phyloP scores from a whole-genome alignment of 2,329 filamentous ascomycete genomes.

The Hypoxylon sp. region DNA sequence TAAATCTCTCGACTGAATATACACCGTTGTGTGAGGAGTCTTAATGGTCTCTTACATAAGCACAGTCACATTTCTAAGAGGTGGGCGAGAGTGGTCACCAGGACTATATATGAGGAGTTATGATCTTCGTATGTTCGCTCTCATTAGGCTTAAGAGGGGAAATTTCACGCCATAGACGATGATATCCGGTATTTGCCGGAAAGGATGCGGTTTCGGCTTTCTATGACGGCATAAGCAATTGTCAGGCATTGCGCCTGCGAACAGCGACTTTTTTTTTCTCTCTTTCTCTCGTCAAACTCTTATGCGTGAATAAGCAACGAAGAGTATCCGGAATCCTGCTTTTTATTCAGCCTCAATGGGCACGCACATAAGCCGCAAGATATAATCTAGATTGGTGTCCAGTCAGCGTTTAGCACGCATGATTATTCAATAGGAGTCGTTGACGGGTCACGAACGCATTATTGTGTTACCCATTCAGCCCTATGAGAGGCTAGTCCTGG shows the following conservation, averaged over 20 bases:
- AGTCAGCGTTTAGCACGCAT: constrained; percentile 37
- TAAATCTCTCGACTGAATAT: background rate
- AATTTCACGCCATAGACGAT: constrained; percentile 5
- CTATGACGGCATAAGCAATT: constrained; percentile 26
- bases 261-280: constrained; percentile 14
- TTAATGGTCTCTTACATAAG: background rate
- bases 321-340: constrained; percentile 12
- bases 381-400: constrained; percentile 36
- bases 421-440: constrained; percentile 28
- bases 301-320: constrained; percentile 28
- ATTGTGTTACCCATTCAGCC: constrained; percentile 41
- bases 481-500: constrained; percentile 39
- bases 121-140: constrained; percentile 17
- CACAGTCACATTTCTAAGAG: constrained; percentile 1
- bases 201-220: constrained; percentile 16
- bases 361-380: constrained; percentile 42
- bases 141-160: constrained; percentile 20
- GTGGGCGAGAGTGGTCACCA: background rate
- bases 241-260: constrained; percentile 29
- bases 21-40: background rate
- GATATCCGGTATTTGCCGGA: constrained; percentile 22
- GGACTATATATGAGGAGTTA: constrained; percentile 9
- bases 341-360: constrained; percentile 34
- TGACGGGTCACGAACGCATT: constrained; percentile 36
- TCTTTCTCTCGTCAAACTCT: constrained; percentile 17